Base-by-base conservation (phyloP, 129 eudicot genomes). In the Saposhnikovia divaricata region DNA sequence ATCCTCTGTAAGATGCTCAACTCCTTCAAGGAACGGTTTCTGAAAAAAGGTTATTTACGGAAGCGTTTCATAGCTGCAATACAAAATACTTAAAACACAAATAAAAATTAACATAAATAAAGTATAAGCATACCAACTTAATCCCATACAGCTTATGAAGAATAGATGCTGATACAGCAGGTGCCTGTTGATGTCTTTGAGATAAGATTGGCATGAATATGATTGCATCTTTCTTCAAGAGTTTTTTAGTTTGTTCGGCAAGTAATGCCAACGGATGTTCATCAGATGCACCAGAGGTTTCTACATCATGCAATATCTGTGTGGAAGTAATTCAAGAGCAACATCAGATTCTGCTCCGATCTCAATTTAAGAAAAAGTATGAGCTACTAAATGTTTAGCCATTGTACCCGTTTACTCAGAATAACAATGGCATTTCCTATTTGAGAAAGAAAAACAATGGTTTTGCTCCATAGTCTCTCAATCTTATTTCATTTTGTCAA, bases 1-100 rank as follows among this genome's bases (percentile, higher is more conserved):
- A 89, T 96, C 99, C 82, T 96, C 99, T 2, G 99, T 96, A 46
- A 96, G 92, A 85, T 96, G 99, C 81, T 96, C 97, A 70, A 87
- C 97, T 53, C 90, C 82, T 72, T 89, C 91, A 44, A 92, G 88
- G 82, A 92, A 96, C 23, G 99, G 99, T 85, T 89, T 96, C 99
- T 96, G 89, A 77, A 84, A 25, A 75, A 85, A 80, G 59, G 27
- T 81, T 7, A 74, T n/a, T 63, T 34, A 81, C 11, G 69, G 59
- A 55, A 73, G 59, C 77, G 47, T 79, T 48, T 66, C 61, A 28
- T 39, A 50, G 78, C 69, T 14, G 39, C 40, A 74, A 45, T 46
- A 45, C 79, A 75, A 69, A 63, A 38, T 77, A 76, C 31, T 47
- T 37, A 31, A 23, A 38, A 25, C 39, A 34, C 14, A 0, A 4